Evolutionary conservation across 169 alveolate genomes (phyloP).

Genomic region (Plasmodium vivax): DNA sequence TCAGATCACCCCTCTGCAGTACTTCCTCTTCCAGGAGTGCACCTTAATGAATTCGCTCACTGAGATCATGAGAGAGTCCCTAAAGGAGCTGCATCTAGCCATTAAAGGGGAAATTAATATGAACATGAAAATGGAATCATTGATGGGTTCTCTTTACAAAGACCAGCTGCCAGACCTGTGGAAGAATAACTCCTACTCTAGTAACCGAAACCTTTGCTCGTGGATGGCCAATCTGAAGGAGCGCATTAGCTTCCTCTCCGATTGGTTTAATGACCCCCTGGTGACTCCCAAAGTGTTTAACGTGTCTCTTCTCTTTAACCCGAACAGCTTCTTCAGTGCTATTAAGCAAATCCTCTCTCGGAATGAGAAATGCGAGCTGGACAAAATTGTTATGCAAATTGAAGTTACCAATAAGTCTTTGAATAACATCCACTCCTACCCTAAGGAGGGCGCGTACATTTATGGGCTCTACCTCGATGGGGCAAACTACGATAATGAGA

Average conservation of each 20-base stretch:
- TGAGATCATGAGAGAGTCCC: slow-evolving; percentile 77
- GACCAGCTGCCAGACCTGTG: slow-evolving; percentile 93
- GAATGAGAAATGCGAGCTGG: slow-evolving; percentile 92
- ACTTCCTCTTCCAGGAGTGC: slow-evolving; percentile 79
- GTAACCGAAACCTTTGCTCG: slow-evolving; percentile 93
- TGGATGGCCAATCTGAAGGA: slow-evolving; percentile 93
- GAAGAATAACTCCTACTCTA: slow-evolving; percentile 94
- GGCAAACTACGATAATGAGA: slow-evolving; percentile 93
- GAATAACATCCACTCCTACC: slow-evolving; percentile 89
- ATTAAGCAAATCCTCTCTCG: slow-evolving; percentile 94
- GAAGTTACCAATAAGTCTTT: slow-evolving; percentile 93
- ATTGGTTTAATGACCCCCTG: slow-evolving; percentile 94
- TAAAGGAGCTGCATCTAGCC: slow-evolving; percentile 92
- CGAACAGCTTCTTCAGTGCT: slow-evolving; percentile 97
- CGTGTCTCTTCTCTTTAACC: slow-evolving; percentile 93
- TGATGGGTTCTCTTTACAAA: slow-evolving; percentile 88
- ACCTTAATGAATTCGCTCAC: slow-evolving; percentile 41
- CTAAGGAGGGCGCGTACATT: slow-evolving; percentile 93
- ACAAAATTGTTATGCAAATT: slow-evolving; percentile 93
- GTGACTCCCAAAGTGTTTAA: slow-evolving; percentile 92
- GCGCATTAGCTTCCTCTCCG: slow-evolving; percentile 92
- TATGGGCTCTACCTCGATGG: slow-evolving; percentile 93
- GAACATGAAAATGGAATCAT: slow-evolving; percentile 92
- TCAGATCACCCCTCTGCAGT: slow-evolving; percentile 89
- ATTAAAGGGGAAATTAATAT: slow-evolving; percentile 95